phyloP scores from a whole-genome alignment of 768 basidiomycete species.

The Cyathus striatus region DNA sequence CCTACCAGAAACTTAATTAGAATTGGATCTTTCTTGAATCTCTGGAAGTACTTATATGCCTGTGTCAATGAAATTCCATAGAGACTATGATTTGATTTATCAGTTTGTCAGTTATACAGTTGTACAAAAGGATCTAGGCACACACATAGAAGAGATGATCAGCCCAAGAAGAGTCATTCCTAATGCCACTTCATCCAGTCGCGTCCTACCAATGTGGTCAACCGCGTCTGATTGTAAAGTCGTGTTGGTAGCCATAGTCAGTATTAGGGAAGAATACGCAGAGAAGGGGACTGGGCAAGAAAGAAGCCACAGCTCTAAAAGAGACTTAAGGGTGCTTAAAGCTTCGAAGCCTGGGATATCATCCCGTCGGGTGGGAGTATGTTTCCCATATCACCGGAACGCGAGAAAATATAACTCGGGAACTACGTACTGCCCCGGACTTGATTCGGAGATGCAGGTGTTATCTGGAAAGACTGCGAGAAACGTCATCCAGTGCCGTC shows the following conservation, averaged over 20 bases:
- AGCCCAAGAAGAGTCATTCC: slow-evolving; percentile 29
- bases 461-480: no score
- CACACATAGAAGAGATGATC: slow-evolving; percentile 24
- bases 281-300: no score
- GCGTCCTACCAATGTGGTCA: slow-evolving; percentile 8
- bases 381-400: no score
- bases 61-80: slow-evolving; percentile 26
- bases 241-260: no score
- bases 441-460: no score
- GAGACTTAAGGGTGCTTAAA: not conserved
- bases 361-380: not conserved
- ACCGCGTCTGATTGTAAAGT: not conserved
- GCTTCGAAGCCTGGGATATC: not conserved
- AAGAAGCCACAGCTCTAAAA: not conserved
- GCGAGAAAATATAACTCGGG: no score
- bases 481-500: no score
- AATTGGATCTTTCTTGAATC: slow-evolving; percentile 21
- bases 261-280: no score
- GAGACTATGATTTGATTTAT: slow-evolving; percentile 16
- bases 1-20: slow-evolving; percentile 21
- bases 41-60: slow-evolving; percentile 25
- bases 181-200: slow-evolving; percentile 17
- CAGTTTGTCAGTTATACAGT: no score
- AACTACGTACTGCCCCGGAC: no score
- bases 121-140: no score